Conservation (phyloP, 257 asterid species). For the Phtheirospermum japonicum region DNA sequence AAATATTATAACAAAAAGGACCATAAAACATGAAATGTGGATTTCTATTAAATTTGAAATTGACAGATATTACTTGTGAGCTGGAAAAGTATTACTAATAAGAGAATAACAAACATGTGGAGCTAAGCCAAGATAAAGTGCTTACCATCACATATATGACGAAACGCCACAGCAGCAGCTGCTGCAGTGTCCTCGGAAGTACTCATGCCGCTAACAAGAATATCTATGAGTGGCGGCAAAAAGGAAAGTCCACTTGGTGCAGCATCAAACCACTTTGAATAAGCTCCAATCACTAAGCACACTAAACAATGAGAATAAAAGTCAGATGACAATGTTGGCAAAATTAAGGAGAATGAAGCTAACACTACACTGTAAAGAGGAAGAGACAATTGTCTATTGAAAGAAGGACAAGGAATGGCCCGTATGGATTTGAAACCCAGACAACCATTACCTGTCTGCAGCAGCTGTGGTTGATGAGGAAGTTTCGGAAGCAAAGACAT, state of each 20-base stretch:
- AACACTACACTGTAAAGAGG: constrained; percentile 16
- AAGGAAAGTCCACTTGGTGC: constrained; percentile 75
- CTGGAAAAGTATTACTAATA: constrained; percentile 13
- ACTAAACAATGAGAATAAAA: constrained; percentile 41
- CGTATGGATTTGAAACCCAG: constrained; percentile 19
- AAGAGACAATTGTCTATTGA: constrained; percentile 18
- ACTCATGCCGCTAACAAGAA: constrained; percentile 94
- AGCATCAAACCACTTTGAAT: constrained; percentile 93
- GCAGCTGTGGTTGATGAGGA: constrained; percentile 91
- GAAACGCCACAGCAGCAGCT: constrained; percentile 93
- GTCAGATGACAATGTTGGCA: constrained; percentile 18
- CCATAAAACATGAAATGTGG: constrained; percentile 20
- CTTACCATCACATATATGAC: constrained; percentile 86
- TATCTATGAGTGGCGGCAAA: constrained; percentile 84
- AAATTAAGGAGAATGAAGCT: constrained; percentile 24
- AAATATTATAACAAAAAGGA: constrained; percentile 16
- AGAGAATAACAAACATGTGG: constrained; percentile 20
- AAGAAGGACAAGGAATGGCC: constrained; percentile 11
- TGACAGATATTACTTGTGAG: background rate
- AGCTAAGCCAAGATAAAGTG: constrained; percentile 21
- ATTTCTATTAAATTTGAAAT: constrained; percentile 5
- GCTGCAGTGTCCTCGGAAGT: constrained; percentile 92
- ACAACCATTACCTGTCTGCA: constrained; percentile 75
- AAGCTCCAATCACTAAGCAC: constrained; percentile 87
- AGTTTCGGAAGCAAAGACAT: constrained; percentile 86